Evolutionary conservation across 768 basidiomycete genomes (phyloP).

Genomic region (Crassisporium funariophilum): DNA sequence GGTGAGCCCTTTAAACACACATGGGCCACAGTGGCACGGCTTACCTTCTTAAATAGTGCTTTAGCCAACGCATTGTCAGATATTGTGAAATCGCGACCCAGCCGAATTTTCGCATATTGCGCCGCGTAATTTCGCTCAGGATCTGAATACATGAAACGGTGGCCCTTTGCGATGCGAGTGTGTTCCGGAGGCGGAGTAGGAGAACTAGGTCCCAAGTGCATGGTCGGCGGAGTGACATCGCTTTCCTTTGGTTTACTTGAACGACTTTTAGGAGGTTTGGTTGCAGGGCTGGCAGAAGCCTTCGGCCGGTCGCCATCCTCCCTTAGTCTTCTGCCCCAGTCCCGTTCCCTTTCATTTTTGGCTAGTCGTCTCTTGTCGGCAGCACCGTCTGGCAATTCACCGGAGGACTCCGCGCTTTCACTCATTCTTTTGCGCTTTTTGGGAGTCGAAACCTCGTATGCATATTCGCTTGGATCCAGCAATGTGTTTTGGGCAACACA

Average conservation of each 20-base stretch:
- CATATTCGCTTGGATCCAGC: slow-evolving; percentile 47
- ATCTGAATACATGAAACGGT: slow-evolving; percentile 48
- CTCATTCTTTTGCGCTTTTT: slow-evolving; percentile 22
- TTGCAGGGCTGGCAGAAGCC: no score
- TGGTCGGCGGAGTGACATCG: background rate
- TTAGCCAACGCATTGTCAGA: slow-evolving; percentile 37
- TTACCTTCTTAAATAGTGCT: slow-evolving; percentile 50
- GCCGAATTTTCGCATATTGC: slow-evolving; percentile 45
- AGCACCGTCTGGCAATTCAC: slow-evolving; percentile 2
- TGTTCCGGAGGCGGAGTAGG: slow-evolving; percentile 48
- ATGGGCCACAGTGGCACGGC: no score
- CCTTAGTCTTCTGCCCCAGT: slow-evolving; percentile 4
- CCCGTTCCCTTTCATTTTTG: slow-evolving; percentile 12
- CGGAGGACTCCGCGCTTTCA: slow-evolving; percentile 1
- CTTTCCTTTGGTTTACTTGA: background rate
- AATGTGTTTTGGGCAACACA: slow-evolving; percentile 46
- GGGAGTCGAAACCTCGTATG: slow-evolving; percentile 30
- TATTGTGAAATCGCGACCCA: slow-evolving; percentile 50
- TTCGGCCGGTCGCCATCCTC: no score
- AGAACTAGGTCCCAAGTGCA: slow-evolving; percentile 26
- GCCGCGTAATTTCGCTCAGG: slow-evolving; percentile 52
- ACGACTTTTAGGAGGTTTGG: no score
- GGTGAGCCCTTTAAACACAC: no score
- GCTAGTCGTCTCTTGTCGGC: slow-evolving; percentile 8
- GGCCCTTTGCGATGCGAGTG: slow-evolving; percentile 21